Conservation (phyloP, 345 rosid species). For the Microcos paniculata region DNA sequence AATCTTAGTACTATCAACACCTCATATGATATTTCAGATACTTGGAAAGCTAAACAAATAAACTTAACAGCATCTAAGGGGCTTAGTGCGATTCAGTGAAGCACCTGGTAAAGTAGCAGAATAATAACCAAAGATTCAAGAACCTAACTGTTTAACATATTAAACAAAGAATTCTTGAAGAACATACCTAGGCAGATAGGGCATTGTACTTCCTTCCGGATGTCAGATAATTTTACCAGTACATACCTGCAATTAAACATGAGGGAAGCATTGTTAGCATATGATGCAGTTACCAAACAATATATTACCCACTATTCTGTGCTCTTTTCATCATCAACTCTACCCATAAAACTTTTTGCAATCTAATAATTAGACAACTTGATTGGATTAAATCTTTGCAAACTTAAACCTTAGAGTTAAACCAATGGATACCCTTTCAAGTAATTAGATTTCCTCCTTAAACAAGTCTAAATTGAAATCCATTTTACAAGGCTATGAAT, state of each 20-base stretch:
- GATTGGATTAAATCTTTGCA: background rate
- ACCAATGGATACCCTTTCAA: background rate
- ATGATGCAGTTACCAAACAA: background rate
- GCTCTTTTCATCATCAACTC: conserved; percentile 2
- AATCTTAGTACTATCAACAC: background rate
- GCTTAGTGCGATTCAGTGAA: background rate
- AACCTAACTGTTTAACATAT: background rate
- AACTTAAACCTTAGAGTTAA: background rate
- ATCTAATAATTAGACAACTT: background rate
- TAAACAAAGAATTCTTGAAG: conserved; percentile 3
- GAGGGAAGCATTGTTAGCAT: conserved; percentile 16
- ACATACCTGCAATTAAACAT: conserved; percentile 40
- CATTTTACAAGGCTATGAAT: background rate
- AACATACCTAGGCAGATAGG: conserved; percentile 70
- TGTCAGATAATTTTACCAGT: conserved; percentile 49
- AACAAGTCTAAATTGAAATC: background rate
- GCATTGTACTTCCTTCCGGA: conserved; percentile 78
- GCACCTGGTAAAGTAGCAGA: background rate
- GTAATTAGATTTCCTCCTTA: conserved; percentile 11
- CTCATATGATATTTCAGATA: background rate
- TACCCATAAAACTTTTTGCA: background rate
- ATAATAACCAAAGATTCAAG: background rate
- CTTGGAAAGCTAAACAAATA: background rate
- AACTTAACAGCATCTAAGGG: background rate
- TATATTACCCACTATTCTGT: background rate